These are phyloP conservation scores for Barnettozyma pratensis DNA, from an alignment of 805 yeast genomes.

Conservation along the genomic window DNA sequence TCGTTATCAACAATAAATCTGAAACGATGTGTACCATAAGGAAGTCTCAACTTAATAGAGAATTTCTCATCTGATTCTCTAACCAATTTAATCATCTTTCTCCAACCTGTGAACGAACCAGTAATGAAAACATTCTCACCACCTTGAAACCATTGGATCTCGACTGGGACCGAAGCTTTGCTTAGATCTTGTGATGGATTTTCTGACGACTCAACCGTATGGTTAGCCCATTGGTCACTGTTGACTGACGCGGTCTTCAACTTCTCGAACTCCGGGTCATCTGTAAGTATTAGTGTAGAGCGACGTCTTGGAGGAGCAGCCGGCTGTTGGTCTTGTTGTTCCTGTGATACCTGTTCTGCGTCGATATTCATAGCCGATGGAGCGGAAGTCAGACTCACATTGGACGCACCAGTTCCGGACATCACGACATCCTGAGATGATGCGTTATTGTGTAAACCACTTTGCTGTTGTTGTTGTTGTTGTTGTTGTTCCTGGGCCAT, in stretches of 20 bases:
- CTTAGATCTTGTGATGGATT: conserved; percentile 3
- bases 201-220: conserved; percentile 1
- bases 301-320: conserved; percentile 42
- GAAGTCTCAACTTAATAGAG: conserved; percentile 68
- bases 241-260: conserved; percentile 34
- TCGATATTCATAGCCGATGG: conserved; percentile 25
- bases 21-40: conserved; percentile 89
- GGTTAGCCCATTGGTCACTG: conserved; percentile 16
- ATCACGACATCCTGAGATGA: conserved; percentile 24
- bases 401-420: conserved; percentile 24
- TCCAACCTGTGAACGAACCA: conserved; percentile 97
- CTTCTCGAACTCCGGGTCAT: conserved; percentile 55
- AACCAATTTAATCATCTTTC: conserved; percentile 89
- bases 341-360: conserved; percentile 1
- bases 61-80: conserved; percentile 49
- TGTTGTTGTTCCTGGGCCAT: conserved; percentile 17
- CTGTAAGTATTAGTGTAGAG: conserved; percentile 67
- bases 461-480: not conserved
- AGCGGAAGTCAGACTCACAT: conserved; percentile 18
- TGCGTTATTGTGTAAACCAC: conserved; percentile 1
- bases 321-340: not conserved
- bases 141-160: conserved; percentile 93
- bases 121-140: conserved; percentile 93
- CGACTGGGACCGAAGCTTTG: conserved; percentile 39
- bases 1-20: conserved; percentile 94